phyloP scores from a whole-genome alignment of 2,329 filamentous ascomycete species.

The Didymella pomorum region DNA sequence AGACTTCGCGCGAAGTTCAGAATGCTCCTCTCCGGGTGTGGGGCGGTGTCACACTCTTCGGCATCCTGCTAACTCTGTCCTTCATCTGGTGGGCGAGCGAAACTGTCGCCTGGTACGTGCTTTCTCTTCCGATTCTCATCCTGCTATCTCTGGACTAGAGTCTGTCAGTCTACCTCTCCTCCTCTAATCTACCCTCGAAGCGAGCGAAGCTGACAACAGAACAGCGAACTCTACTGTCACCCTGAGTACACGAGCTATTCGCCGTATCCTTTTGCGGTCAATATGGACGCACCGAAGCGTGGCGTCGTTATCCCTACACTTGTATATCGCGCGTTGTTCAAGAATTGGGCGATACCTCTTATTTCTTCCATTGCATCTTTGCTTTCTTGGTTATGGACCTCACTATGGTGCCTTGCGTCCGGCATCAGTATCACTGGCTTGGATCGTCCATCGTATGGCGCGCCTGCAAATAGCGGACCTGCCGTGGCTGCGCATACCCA shows the following conservation, averaged over 20 bases:
- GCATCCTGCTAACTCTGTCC: conserved; percentile 52
- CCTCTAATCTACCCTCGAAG: neutral
- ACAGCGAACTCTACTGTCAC: conserved; percentile 60
- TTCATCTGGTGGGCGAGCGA: conserved; percentile 61
- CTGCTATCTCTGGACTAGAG: conserved; percentile 23
- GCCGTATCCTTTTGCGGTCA: conserved; percentile 58
- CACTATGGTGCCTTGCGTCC: conserved; percentile 19
- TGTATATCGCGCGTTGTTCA: conserved; percentile 53
- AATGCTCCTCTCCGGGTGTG: conserved; percentile 28
- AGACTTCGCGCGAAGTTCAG: conserved; percentile 22
- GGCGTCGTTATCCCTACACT: conserved; percentile 66
- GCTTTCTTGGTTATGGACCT: conserved; percentile 29
- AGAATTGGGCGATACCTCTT: conserved; percentile 45
- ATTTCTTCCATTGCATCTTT: conserved; percentile 17
- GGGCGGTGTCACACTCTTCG: conserved; percentile 50
- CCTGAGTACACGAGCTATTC: conserved; percentile 58
- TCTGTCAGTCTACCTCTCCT: conserved; percentile 14
- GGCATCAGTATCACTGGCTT: conserved; percentile 14
- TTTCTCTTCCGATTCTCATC: conserved; percentile 18
- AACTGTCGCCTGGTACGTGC: conserved; percentile 55
- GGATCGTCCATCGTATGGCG: neutral
- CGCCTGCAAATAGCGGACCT: conserved; percentile 4
- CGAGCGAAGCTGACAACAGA: conserved; percentile 11
- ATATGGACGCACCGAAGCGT: conserved; percentile 61
- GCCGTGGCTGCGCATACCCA: conserved; percentile 13